Conservation (phyloP, 208 protist species). For the Trypanosoma cruzi region DNA sequence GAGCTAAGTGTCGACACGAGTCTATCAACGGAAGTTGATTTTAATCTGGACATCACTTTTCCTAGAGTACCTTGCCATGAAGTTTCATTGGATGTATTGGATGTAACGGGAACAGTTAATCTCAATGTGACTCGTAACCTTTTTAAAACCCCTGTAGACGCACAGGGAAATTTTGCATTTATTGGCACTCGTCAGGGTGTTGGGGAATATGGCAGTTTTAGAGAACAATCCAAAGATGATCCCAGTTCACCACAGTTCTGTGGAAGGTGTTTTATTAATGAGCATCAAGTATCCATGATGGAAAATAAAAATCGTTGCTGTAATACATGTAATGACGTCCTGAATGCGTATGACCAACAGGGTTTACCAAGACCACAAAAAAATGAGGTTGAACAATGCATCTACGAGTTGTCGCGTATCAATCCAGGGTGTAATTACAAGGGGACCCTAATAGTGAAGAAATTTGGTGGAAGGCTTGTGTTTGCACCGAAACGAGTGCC, state of each 20-base stretch:
- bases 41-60: slow-evolving; percentile 86
- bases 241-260: slow-evolving; percentile 29
- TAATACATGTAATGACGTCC: slow-evolving; percentile 68
- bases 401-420: slow-evolving; percentile 43
- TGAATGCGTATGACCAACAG: slow-evolving; percentile 30
- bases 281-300: slow-evolving; percentile 6
- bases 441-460: slow-evolving; percentile 78
- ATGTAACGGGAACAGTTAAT: slow-evolving; percentile 49
- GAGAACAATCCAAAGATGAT: slow-evolving; percentile 19
- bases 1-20: slow-evolving; percentile 64
- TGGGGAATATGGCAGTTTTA: not conserved
- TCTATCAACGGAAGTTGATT: slow-evolving; percentile 42
- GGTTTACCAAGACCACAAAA: slow-evolving; percentile 28
- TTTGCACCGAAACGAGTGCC: slow-evolving; percentile 53
- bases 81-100: slow-evolving; percentile 73
- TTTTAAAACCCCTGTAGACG: slow-evolving; percentile 51
- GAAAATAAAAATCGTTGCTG: slow-evolving; percentile 42
- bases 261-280: slow-evolving; percentile 40
- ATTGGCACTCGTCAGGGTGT: slow-evolving; percentile 22
- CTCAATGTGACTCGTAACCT: slow-evolving; percentile 63
- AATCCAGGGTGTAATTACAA: slow-evolving; percentile 77
- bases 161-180: slow-evolving; percentile 33
- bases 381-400: slow-evolving; percentile 61
- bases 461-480: slow-evolving; percentile 77
- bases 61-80: slow-evolving; percentile 59